Evolutionary conservation across 805 yeast species (phyloP).

Genomic region (Myxozyma geophila): DNA sequence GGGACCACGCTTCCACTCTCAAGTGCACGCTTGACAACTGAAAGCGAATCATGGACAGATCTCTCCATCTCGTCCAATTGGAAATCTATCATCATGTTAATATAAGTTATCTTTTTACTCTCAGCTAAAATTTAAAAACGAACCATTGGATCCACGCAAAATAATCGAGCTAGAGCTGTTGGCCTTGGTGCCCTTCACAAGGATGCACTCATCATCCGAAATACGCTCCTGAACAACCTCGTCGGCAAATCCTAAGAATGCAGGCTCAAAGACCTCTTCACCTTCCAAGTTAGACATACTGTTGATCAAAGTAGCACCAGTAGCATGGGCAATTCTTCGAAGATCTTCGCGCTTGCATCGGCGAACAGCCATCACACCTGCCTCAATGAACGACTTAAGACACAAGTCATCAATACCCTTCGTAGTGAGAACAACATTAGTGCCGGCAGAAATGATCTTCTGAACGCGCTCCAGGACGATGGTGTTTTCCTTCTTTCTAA

Average conservation of each 20-base stretch:
- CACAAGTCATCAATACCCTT: constrained; percentile 95
- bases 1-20: constrained; percentile 95
- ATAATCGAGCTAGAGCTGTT: constrained; percentile 91
- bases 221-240: constrained; percentile 88
- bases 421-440: constrained; percentile 89
- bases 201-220: constrained; percentile 96
- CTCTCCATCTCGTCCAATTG: constrained; percentile 98
- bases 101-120: neutral
- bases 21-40: constrained; percentile 92
- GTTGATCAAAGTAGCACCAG: constrained; percentile 90
- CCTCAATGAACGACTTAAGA: constrained; percentile 86
- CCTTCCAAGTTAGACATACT: constrained; percentile 94
- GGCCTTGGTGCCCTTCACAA: constrained; percentile 84
- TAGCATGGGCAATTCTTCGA: constrained; percentile 95
- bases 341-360: constrained; percentile 96
- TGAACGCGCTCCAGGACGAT: constrained; percentile 80
- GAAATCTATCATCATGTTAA: constrained; percentile 55
- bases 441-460: constrained; percentile 84
- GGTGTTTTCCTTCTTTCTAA: constrained; percentile 85
- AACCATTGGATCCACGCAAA: constrained; percentile 84
- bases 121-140: neutral
- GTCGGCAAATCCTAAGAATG: constrained; percentile 85
- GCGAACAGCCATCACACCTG: constrained; percentile 93
- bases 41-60: constrained; percentile 89
- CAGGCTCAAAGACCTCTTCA: constrained; percentile 85